Conservation (phyloP, 2,329 filamentous ascomycete genomes). For the Ploettnerulaceae sp. region DNA sequence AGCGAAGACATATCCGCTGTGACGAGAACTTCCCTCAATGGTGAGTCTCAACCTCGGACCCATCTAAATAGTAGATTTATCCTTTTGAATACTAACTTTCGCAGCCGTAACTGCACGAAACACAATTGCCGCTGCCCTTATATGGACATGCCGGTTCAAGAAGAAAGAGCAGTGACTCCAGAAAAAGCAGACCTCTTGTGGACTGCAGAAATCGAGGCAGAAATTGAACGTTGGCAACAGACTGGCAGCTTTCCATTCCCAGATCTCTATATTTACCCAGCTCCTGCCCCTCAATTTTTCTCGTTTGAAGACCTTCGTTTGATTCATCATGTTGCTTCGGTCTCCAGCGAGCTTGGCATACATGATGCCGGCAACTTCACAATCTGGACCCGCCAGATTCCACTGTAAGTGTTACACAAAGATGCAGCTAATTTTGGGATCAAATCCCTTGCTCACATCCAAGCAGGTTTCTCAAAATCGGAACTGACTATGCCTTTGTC, state of each 20-base stretch:
- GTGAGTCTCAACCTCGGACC: constrained; percentile 45
- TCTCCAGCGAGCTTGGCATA: constrained; percentile 76
- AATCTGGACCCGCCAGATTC: constrained; percentile 88
- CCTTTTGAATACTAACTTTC: constrained; percentile 24
- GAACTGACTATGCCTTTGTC: constrained; percentile 77
- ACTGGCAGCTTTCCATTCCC: constrained; percentile 84
- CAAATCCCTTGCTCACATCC: constrained; percentile 31
- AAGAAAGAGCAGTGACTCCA: constrained; percentile 56
- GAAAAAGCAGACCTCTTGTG: constrained; percentile 71
- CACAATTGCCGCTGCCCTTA: constrained; percentile 98
- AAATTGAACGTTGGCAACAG: constrained; percentile 76
- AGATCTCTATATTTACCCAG: constrained; percentile 70
- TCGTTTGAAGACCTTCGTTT: constrained; percentile 76
- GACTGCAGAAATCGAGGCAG: constrained; percentile 77
- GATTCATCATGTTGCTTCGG: constrained; percentile 83
- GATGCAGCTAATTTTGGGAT: background rate
- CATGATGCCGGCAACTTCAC: constrained; percentile 79
- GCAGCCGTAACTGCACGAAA: constrained; percentile 94
- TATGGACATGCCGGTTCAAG: constrained; percentile 74
- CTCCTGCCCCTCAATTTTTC: constrained; percentile 67
- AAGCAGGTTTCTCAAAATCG: constrained; percentile 72
- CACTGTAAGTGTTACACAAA: constrained; percentile 61
- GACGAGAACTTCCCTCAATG: constrained; percentile 98
- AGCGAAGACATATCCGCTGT: constrained; percentile 93
- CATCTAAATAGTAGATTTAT: background rate